Conservation (phyloP, 495 filamentous ascomycete species). For the Penicillium simplicissimum region DNA sequence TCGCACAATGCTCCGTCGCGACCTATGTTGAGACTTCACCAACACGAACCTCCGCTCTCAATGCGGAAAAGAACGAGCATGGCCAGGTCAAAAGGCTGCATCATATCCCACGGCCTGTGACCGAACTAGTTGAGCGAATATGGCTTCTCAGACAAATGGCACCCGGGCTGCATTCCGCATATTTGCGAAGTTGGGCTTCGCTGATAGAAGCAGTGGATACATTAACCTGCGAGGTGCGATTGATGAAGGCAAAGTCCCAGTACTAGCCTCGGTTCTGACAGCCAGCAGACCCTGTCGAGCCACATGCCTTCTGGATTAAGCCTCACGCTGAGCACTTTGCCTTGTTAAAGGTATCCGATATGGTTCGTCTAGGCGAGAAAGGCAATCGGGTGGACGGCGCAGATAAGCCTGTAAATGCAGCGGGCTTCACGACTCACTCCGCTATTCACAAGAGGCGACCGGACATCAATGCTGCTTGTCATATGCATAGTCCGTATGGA, state of each 20-base stretch:
- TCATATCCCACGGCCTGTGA: background rate
- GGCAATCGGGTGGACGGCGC: slow-evolving; percentile 41
- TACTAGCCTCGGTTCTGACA: background rate
- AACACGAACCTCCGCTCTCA: background rate
- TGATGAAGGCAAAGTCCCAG: too few relatives aligned
- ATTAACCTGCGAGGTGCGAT: slow-evolving; percentile 36
- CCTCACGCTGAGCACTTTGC: slow-evolving; percentile 45
- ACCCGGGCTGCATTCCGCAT: slow-evolving; percentile 56
- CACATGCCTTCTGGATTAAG: slow-evolving; percentile 48
- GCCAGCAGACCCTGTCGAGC: slow-evolving; percentile 11
- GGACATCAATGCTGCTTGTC: slow-evolving; percentile 40
- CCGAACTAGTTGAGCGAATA: slow-evolving; percentile 1
- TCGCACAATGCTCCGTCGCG: background rate
- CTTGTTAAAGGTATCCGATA: slow-evolving; percentile 36
- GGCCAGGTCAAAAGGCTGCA: background rate
- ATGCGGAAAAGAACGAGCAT: background rate
- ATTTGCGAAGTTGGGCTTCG: slow-evolving; percentile 57
- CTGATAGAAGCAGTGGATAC: slow-evolving; percentile 61
- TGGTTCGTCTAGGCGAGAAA: slow-evolving; percentile 42
- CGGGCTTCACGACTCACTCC: slow-evolving; percentile 60
- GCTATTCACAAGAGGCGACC: slow-evolving; percentile 38
- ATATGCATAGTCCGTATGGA: slow-evolving; percentile 37
- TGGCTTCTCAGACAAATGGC: slow-evolving; percentile 59
- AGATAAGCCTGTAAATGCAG: slow-evolving; percentile 48
- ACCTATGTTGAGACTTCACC: background rate